Conservation (phyloP, 352 stramenopile species). For the Phytopythium aichiense region DNA sequence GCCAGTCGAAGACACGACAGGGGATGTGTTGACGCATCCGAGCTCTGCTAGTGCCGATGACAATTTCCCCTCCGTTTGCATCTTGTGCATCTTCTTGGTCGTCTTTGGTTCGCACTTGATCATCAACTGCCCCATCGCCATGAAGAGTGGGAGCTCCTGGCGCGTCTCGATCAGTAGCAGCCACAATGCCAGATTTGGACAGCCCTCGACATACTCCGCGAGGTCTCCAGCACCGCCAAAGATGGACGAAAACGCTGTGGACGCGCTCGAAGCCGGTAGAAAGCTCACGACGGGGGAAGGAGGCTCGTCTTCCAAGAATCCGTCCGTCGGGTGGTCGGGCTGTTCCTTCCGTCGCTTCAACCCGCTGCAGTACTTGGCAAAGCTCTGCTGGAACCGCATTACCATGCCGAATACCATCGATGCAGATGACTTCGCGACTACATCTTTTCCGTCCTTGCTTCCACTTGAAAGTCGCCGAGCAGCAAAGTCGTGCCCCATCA, state of each 20-base stretch:
- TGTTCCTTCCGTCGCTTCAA: constrained; percentile 27
- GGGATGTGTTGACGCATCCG: constrained; percentile 19
- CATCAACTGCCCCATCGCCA: constrained; percentile 59
- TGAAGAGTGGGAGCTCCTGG: constrained; percentile 67
- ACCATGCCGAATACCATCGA: constrained; percentile 38
- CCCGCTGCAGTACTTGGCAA: constrained; percentile 30
- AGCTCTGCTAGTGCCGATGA: constrained; percentile 32
- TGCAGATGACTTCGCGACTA: not conserved
- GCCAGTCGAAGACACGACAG: constrained; percentile 3
- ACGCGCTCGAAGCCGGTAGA: constrained; percentile 35
- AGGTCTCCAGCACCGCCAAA: constrained; percentile 60
- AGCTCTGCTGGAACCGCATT: constrained; percentile 28
- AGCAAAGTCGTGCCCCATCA: constrained; percentile 35
- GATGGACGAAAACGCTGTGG: constrained; percentile 52
- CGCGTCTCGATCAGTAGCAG: constrained; percentile 66
- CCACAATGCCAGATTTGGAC: constrained; percentile 65
- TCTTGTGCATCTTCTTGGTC: constrained; percentile 79
- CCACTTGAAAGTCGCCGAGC: not conserved
- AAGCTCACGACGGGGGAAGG: constrained; percentile 55
- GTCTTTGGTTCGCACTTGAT: constrained; percentile 73
- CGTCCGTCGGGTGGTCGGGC: constrained; percentile 24
- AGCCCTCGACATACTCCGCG: constrained; percentile 61
- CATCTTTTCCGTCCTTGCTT: not conserved
- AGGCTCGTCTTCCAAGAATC: constrained; percentile 27
- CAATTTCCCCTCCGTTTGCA: constrained; percentile 59